Percentiles rank a stretch among this genome's conserved stretches.
Evolutionary conservation across 306 rosid genomes (phyloP).

Genomic region (Trifolium pratense): DNA sequence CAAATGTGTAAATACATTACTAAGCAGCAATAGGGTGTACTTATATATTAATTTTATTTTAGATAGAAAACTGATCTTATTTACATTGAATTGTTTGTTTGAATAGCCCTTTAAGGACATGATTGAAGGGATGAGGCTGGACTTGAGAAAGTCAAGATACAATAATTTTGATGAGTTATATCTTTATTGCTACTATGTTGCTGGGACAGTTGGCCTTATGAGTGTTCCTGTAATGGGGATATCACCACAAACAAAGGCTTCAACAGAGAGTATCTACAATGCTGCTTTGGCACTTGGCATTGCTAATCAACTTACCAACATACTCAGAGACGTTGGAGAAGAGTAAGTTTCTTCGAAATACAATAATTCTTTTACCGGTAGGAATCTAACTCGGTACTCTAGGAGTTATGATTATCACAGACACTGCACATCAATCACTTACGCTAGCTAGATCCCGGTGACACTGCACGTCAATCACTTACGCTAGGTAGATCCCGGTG

Average conservation of each 20-base stretch:
- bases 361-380: background rate
- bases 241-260: constrained; percentile 74
- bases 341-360: constrained; percentile 65
- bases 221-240: constrained; percentile 99
- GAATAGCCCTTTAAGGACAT: constrained; percentile 92
- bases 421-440: background rate
- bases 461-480: no score
- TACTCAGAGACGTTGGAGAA: constrained; percentile 97
- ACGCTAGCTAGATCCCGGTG: background rate
- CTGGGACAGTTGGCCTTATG: constrained; percentile 99
- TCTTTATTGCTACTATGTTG: constrained; percentile 96
- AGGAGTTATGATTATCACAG: no score
- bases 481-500: background rate
- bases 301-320: constrained; percentile 97
- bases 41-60: background rate
- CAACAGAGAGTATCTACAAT: constrained; percentile 80
- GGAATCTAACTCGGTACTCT: no score
- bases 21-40: background rate
- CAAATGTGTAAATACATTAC: no score
- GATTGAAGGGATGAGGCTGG: constrained; percentile 96
- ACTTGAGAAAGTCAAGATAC: constrained; percentile 84
- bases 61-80: background rate
- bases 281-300: constrained; percentile 95
- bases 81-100: constrained; percentile 30
- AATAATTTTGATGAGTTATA: constrained; percentile 87